Conservation (phyloP, 768 basidiomycete species). For the Cantharellus anzutake region DNA sequence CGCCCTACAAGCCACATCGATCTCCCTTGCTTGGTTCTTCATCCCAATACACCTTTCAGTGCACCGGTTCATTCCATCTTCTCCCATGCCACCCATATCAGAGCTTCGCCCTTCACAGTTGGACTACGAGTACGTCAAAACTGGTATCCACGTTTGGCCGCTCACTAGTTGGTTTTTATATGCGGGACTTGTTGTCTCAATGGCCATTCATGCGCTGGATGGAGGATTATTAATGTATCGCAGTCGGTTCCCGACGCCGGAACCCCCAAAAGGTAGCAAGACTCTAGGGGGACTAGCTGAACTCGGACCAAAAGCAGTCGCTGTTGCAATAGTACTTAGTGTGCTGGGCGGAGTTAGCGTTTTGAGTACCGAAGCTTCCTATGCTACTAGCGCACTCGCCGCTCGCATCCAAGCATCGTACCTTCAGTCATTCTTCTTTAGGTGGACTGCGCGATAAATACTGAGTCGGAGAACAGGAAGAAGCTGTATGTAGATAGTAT, state of each 20-base stretch:
- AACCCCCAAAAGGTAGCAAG: neutral
- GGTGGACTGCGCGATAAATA: too few relatives aligned
- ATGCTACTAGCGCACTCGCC: neutral
- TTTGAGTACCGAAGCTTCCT: neutral
- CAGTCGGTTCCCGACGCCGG: neutral
- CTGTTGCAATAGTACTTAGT: neutral
- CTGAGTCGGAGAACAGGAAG: too few relatives aligned
- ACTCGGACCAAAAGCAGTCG: neutral
- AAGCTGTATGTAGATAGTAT: too few relatives aligned
- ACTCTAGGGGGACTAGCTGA: neutral
- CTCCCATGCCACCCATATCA: slow-evolving; percentile 28
- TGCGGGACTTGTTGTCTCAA: slow-evolving; percentile 34
- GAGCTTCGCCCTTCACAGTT: slow-evolving; percentile 55
- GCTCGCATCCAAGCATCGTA: neutral
- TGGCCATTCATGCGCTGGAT: slow-evolving; percentile 41
- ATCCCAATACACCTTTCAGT: slow-evolving; percentile 51
- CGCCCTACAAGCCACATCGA: slow-evolving; percentile 7
- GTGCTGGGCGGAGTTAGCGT: neutral
- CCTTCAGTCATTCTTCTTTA: neutral
- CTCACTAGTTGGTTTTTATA: slow-evolving; percentile 43
- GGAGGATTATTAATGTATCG: slow-evolving; percentile 18
- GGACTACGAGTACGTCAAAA: slow-evolving; percentile 70
- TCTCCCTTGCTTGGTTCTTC: slow-evolving; percentile 3
- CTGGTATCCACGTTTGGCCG: slow-evolving; percentile 43
- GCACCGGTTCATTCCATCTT: slow-evolving; percentile 40